Percentiles rank a stretch among this genome's conserved stretches.
These are phyloP conservation scores for Tardiomyces digboiensis DNA, from an alignment of 1,139 yeast genomes.

Conservation along the genomic window DNA sequence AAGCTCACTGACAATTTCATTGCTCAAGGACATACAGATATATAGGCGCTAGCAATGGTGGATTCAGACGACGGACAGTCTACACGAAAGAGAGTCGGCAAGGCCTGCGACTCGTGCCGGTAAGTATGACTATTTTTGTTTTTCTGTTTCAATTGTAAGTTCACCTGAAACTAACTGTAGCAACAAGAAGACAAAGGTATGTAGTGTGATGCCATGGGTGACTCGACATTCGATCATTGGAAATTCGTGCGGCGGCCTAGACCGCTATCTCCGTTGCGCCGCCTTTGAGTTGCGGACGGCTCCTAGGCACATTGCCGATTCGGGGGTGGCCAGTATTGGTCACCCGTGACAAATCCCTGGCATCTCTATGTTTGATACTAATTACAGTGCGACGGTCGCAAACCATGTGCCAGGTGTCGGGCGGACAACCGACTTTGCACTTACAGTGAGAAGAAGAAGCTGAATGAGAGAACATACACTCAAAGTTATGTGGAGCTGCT, in stretches of 20 bases:
- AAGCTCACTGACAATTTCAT: no score
- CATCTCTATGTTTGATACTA: no score
- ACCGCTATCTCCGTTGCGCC: no score
- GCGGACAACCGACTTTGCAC: slow-evolving; percentile 68
- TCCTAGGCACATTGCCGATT: no score
- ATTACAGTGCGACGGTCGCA: slow-evolving; percentile 69
- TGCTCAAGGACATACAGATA: no score
- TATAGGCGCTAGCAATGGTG: neutral
- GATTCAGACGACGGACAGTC: neutral
- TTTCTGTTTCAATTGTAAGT: neutral
- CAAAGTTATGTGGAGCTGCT: slow-evolving; percentile 60
- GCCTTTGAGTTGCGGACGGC: no score
- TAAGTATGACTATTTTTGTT: slow-evolving; percentile 6
- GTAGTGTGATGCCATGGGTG: no score
- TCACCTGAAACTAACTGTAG: slow-evolving; percentile 7
- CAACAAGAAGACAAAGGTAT: slow-evolving; percentile 38
- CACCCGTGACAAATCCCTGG: no score
- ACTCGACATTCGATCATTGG: no score
- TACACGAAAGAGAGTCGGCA: slow-evolving; percentile 44
- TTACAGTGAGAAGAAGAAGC: slow-evolving; percentile 57
- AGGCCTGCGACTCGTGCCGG: slow-evolving; percentile 76
- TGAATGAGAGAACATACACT: slow-evolving; percentile 53
- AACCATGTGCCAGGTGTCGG: slow-evolving; percentile 63
- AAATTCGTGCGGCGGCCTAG: no score
- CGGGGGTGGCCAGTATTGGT: no score